Percentiles rank a stretch among this genome's conserved stretches.
These are phyloP conservation scores for Astragalus membranaceus DNA, from an alignment of 306 rosid genomes.

Conservation along the genomic window DNA sequence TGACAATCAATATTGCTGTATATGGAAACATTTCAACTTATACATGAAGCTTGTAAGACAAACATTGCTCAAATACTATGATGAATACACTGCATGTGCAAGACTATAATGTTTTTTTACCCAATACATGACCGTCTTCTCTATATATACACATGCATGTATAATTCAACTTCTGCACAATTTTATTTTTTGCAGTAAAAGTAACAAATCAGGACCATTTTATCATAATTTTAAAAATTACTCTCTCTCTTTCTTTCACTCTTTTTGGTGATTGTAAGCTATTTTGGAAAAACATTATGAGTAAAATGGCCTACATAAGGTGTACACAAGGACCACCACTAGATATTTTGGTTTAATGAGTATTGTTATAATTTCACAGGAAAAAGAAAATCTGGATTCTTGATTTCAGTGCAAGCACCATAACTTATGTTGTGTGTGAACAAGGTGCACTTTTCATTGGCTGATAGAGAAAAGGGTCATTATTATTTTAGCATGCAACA, in stretches of 20 bases:
- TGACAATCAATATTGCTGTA: constrained; percentile 14
- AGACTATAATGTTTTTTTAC: constrained; percentile 21
- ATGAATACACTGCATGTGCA: constrained; percentile 32
- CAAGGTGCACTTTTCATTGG: constrained; percentile 29
- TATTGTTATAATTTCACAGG: constrained; percentile 15
- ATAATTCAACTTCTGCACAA: not conserved
- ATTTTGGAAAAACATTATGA: constrained; percentile 5
- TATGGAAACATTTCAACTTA: constrained; percentile 31
- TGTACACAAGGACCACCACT: constrained; percentile 25
- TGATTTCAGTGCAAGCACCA: constrained; percentile 37
- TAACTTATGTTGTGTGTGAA: constrained; percentile 36
- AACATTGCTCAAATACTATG: constrained; percentile 22
- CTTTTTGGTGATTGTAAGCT: not conserved
- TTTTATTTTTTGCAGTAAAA: not conserved
- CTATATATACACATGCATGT: not conserved
- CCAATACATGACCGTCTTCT: constrained; percentile 2
- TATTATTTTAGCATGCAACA: constrained; percentile 47
- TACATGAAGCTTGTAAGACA: constrained; percentile 25
- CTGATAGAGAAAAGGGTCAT: constrained; percentile 36
- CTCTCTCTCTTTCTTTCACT: not conserved
- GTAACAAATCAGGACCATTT: not conserved
- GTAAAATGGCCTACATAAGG: constrained; percentile 12
- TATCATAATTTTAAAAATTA: constrained; percentile 1
- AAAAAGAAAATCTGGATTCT: constrained; percentile 1
- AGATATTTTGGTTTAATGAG: constrained; percentile 17